Evolutionary conservation across 495 filamentous ascomycete species (phyloP).

Genomic region (Astrothelium macrocarpum): DNA sequence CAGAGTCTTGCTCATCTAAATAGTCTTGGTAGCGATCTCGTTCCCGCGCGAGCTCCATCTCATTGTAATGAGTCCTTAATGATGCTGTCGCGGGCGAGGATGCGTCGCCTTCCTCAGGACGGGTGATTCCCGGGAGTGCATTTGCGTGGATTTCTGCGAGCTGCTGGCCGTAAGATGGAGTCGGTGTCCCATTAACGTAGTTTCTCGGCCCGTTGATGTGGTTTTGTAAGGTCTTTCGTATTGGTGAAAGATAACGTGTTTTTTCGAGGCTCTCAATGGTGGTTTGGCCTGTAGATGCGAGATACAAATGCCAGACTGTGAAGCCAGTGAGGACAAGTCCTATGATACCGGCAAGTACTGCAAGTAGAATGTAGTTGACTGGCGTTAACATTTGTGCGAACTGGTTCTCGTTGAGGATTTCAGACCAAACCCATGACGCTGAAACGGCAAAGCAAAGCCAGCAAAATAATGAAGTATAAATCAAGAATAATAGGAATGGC

Average conservation of each 20-base stretch:
- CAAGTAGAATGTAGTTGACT: constrained; percentile 81
- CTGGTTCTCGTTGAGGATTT: constrained; percentile 57
- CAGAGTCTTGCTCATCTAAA: constrained; percentile 75
- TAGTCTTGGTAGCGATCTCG: constrained; percentile 73
- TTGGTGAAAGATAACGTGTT: constrained; percentile 76
- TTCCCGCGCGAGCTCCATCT: constrained; percentile 63
- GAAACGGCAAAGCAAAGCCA: constrained; percentile 67
- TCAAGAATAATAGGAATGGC: constrained; percentile 83
- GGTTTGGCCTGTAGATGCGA: constrained; percentile 68
- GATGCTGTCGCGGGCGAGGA: constrained; percentile 39
- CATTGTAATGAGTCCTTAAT: constrained; percentile 53
- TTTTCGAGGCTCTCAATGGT: constrained; percentile 95
- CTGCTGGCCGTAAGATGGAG: constrained; percentile 55
- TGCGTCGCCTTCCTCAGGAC: constrained; percentile 68
- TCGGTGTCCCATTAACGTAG: constrained; percentile 9
- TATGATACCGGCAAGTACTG: constrained; percentile 81
- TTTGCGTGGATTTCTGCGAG: constrained; percentile 75
- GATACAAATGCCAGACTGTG: constrained; percentile 82
- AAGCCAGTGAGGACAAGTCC: constrained; percentile 82
- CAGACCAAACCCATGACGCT: constrained; percentile 66
- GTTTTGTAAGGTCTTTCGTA: constrained; percentile 58
- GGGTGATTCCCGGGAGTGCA: constrained; percentile 67
- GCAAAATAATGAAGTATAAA: constrained; percentile 83
- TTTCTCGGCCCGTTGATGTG: constrained; percentile 42
- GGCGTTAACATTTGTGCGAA: constrained; percentile 53